Base-by-base conservation (phyloP, 2,329 filamentous ascomycete species). In the Paraphaeosphaeria minitans region DNA sequence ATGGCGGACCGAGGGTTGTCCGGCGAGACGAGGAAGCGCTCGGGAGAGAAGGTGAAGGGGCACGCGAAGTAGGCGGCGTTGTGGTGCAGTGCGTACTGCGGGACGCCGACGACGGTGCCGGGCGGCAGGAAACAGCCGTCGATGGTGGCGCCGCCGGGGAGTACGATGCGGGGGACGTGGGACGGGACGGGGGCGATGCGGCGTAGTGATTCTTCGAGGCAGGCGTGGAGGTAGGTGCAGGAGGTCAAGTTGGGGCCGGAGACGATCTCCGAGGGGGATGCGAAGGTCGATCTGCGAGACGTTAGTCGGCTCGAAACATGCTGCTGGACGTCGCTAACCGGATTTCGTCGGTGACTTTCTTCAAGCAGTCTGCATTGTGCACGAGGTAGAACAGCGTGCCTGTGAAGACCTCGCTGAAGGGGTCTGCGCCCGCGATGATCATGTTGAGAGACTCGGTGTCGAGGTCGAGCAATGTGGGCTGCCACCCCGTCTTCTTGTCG, bases 371-470 rank as follows among this genome's bases (percentile, higher is more conserved):
- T 1, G 67, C 62, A 48, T 79, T 75, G 35, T 75, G 73, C 3
- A 75, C 58, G 10, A 80, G 70, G 61, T 80, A 79, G 64, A 78
- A 78, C 48, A 80, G 63, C 2, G 64, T 64, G 22, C 69, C 70
- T 4, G 67, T 59, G 16, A 76, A 51, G 16, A 72, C 66, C 24
- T 72, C 72, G 7, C 72, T 72, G 9, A 71, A 75, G 1, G 77
- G 78, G 55, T 79, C 78, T n/a, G 69, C 70, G 13, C 74, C 80
- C 1, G 80, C 80, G 27, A 78, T 76, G 46, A 82, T 81, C 46
- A 82, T 63, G 4, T 78, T 76, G 46, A 79, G 74, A 37, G 73
- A 75, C 60, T 83, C 81, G 41, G 73, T 75, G 64, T 76, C 76
- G 10, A 82, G 63, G 55, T 82, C 80, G 39, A 69, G 68, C 53